phyloP scores from a whole-genome alignment of 1,284 basidiomycete species.

The Tetrapyrgos nigripes region DNA sequence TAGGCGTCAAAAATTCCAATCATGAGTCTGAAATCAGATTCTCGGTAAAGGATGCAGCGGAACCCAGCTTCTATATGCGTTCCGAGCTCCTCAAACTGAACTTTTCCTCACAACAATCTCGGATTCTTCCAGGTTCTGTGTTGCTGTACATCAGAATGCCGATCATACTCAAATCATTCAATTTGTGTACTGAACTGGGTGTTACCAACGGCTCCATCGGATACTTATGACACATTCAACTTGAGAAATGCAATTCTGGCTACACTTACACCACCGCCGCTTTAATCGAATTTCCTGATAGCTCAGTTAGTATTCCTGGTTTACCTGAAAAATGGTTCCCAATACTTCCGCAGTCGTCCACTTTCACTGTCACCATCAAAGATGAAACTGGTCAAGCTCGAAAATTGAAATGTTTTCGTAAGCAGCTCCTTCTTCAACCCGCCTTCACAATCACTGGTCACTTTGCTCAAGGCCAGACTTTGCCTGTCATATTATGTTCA shows the following conservation, averaged over 20 bases:
- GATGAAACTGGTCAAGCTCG: no score
- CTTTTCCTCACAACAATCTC: not conserved
- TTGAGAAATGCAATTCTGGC: not conserved
- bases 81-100: slow-evolving; percentile 8
- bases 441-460: no score
- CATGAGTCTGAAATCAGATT: slow-evolving; percentile 91
- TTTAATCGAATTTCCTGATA: slow-evolving; percentile 31
- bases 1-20: slow-evolving; percentile 90
- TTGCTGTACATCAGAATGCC: slow-evolving; percentile 34
- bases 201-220: slow-evolving; percentile 36
- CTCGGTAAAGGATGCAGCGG: slow-evolving; percentile 5
- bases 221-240: not conserved
- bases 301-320: slow-evolving; percentile 20
- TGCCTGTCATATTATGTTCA: no score
- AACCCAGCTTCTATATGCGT: not conserved
- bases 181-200: slow-evolving; percentile 35
- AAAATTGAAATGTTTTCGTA: no score
- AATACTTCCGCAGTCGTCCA: slow-evolving; percentile 21
- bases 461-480: no score
- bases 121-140: slow-evolving; percentile 20
- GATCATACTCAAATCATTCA: slow-evolving; percentile 28
- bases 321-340: slow-evolving; percentile 26
- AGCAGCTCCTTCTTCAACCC: no score
- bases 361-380: slow-evolving; percentile 17
- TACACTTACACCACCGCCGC: slow-evolving; percentile 13